Conservation (phyloP, 2,329 filamentous ascomycete genomes). For the Exophiala oligosperma region DNA sequence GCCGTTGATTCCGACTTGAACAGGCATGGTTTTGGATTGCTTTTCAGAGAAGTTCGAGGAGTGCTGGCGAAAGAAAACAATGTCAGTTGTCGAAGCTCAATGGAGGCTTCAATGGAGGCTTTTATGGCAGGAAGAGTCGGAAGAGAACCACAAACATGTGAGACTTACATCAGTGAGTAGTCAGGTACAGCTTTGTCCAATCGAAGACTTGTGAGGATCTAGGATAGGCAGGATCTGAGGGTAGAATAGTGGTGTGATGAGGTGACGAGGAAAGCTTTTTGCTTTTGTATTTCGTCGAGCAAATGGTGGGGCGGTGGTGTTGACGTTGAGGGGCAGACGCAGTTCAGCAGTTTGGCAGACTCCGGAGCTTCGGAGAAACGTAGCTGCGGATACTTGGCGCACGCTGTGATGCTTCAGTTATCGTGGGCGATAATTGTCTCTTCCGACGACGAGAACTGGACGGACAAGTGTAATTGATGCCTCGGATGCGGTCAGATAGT, state of each 20-base stretch:
- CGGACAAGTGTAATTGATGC: background rate
- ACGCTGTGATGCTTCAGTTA: conserved; percentile 2
- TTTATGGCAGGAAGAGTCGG: conserved; percentile 4
- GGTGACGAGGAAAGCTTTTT: conserved; percentile 23
- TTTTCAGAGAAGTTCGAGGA: conserved; percentile 21
- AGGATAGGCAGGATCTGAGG: conserved; percentile 1
- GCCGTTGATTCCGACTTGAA: conserved; percentile 97
- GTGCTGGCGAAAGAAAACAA: conserved; percentile 8
- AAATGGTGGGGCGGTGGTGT: conserved; percentile 24
- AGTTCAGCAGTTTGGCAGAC: background rate
- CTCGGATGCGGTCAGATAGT: background rate
- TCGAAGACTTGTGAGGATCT: background rate
- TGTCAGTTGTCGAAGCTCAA: conserved; percentile 9
- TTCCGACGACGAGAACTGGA: conserved; percentile 3
- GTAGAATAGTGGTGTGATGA: conserved; percentile 23
- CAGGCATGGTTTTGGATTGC: conserved; percentile 47
- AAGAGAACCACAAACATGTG: background rate
- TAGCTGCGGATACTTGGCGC: conserved; percentile 2
- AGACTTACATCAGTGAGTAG: conserved; percentile 12
- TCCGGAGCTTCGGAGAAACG: background rate
- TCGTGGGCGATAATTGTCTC: conserved; percentile 6
- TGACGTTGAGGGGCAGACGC: conserved; percentile 21
- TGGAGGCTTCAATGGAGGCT: conserved; percentile 5
- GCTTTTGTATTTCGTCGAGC: conserved; percentile 20
- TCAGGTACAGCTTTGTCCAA: conserved; percentile 1